Evolutionary conservation across 202 grass and related monocot species (phyloP), one percentile per base, ranked within the genome.

Genomic region (Zoysia matrella): DNA sequence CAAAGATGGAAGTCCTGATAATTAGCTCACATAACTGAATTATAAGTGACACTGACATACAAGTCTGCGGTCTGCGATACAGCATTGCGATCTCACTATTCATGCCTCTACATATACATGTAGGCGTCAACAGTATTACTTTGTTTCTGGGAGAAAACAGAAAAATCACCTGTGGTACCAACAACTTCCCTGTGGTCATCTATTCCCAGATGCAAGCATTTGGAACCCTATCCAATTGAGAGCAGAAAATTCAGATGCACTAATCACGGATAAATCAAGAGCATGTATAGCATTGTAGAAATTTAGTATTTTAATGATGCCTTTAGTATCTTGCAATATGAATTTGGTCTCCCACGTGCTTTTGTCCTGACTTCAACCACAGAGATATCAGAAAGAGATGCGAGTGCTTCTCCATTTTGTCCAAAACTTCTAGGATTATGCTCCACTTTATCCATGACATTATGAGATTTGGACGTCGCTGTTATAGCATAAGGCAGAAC

Each of bases 321-420:
- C 92, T 98, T 95, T 82, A 98, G 91, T 76, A 98, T 95, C 80
- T 98, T 98, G 95, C 88, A 88, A 78, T 98, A 98, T 43, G 95
- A 86, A 93, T 95, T 98, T 82, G 95, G 95, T 73, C 87, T 91
- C 53, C 95, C 95, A 81, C 92, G 82, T 53, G 88, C 92, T 89
- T 91, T 95, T 12, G 95, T 98, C 80, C 84, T 89, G 80, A 98
- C 82, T 93, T 98, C 90, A 65, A 98, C 88, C 66, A 98, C 82
- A 44, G 95, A 95, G 86, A 98, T 90, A 91, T 98, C 86, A 83
- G 92, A 95, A 83, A 98, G 95, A 41, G 92, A 98, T 67, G 86
- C 73, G 0, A 98, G 70, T 77, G 85, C 86, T 71, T 93, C 95
- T 87, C 95, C 92, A 88, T 88, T 95, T 80, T 83, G 86, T 60